These are phyloP conservation scores for Pleurotus citrinopileatus DNA, from an alignment of 768 basidiomycete species.

Conservation along the genomic window DNA sequence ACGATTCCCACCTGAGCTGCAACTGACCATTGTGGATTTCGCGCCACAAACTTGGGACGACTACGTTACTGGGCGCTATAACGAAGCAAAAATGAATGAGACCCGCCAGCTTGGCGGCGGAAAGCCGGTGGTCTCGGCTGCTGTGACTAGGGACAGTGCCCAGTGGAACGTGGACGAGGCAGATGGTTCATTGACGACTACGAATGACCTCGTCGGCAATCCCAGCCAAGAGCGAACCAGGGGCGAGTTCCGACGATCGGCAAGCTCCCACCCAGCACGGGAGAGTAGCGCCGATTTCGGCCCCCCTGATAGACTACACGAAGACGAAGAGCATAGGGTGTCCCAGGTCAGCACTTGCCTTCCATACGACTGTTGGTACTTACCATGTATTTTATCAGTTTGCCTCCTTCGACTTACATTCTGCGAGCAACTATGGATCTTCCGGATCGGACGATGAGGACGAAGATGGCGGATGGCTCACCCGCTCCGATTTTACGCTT, in stretches of 20 bases:
- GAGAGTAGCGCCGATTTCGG: conserved; percentile 69
- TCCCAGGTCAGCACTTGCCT: conserved; percentile 35
- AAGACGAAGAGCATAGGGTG: conserved; percentile 43
- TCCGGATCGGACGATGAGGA: conserved; percentile 57
- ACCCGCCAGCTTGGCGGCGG: conserved; percentile 81
- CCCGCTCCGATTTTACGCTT: conserved; percentile 71
- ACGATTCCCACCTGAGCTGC: conserved; percentile 80
- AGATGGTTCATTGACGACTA: conserved; percentile 30
- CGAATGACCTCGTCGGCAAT: not conserved
- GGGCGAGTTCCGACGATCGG: conserved; percentile 59
- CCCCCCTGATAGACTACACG: conserved; percentile 41
- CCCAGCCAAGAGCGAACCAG: conserved; percentile 23
- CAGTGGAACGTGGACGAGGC: conserved; percentile 76
- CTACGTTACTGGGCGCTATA: conserved; percentile 82
- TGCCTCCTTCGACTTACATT: conserved; percentile 75
- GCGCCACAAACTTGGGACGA: conserved; percentile 86
- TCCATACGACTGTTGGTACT: conserved; percentile 4
- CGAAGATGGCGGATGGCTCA: conserved; percentile 78
- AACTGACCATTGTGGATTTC: conserved; percentile 56
- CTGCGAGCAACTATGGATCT: conserved; percentile 54
- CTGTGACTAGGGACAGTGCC: conserved; percentile 21
- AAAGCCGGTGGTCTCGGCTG: conserved; percentile 57
- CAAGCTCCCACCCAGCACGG: conserved; percentile 36
- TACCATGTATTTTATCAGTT: conserved; percentile 46
- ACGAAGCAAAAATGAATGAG: conserved; percentile 84